Conservation (phyloP, 2,329 filamentous ascomycete genomes). For the Alternaria solani region DNA sequence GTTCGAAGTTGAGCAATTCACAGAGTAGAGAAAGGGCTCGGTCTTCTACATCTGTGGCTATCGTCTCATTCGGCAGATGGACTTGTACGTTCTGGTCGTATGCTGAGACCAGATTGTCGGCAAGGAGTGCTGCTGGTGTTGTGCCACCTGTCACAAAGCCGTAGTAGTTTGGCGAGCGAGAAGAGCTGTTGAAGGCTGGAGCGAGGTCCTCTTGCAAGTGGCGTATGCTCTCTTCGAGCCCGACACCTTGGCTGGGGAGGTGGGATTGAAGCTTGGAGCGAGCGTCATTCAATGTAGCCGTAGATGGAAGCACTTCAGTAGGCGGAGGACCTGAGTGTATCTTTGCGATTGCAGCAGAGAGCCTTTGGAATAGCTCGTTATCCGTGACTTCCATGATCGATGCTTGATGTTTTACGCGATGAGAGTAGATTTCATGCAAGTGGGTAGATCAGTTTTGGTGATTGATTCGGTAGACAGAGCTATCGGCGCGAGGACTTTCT, state of each 20-base stretch:
- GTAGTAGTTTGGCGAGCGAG: constrained; percentile 66
- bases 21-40: constrained; percentile 73
- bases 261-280: constrained; percentile 46
- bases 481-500: not conserved
- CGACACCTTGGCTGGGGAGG: constrained; percentile 54
- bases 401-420: not conserved
- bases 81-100: constrained; percentile 87
- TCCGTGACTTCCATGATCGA: constrained; percentile 21
- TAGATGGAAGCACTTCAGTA: constrained; percentile 47
- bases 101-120: constrained; percentile 82
- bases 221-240: constrained; percentile 51
- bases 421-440: not conserved
- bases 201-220: constrained; percentile 58
- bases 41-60: constrained; percentile 79
- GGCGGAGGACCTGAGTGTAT: constrained; percentile 31
- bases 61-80: constrained; percentile 77
- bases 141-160: constrained; percentile 87
- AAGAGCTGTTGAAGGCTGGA: constrained; percentile 71
- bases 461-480: not conserved
- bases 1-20: constrained; percentile 69
- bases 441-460: not conserved
- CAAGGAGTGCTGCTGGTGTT: constrained; percentile 80
- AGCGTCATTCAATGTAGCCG: constrained; percentile 38
- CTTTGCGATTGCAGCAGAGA: constrained; percentile 34
- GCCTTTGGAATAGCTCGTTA: constrained; percentile 24